Conservation (phyloP, 108 stramenopile species). For the Cyclostephanos tholiformis region DNA sequence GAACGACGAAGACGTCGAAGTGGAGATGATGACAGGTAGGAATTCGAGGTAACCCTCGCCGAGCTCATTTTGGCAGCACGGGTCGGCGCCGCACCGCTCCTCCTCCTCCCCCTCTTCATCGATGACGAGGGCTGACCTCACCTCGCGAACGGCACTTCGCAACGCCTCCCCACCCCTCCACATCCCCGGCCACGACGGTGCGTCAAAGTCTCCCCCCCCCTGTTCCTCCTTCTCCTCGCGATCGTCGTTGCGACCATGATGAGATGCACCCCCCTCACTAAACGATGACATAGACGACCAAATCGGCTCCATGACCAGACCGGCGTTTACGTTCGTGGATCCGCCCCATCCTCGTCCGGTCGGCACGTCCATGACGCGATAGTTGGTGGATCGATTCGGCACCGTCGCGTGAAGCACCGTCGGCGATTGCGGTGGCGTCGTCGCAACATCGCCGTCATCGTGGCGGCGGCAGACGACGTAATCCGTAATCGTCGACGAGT, state of each 20-base stretch:
- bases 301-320: constrained; percentile 55
- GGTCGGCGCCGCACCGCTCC: neutral
- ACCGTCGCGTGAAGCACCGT: constrained; percentile 37
- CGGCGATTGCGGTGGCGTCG: constrained; percentile 13
- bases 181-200: constrained; percentile 51
- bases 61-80: neutral
- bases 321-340: constrained; percentile 74
- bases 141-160: constrained; percentile 13
- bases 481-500: neutral
- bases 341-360: constrained; percentile 71
- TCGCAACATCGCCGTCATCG: neutral
- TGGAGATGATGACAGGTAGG: neutral
- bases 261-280: neutral
- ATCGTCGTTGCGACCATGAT: neutral
- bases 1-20: neutral
- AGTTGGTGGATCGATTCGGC: constrained; percentile 31
- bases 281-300: neutral
- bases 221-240: neutral
- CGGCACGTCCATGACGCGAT: constrained; percentile 59
- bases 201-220: constrained; percentile 43
- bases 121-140: neutral
- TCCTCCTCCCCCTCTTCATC: neutral
- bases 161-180: constrained; percentile 45
- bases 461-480: neutral
- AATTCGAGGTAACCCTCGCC: neutral